Evolutionary conservation across 2,329 filamentous ascomycete genomes (phyloP), one percentile per base, ranked within the genome.

Genomic region (Talaromyces sp.): DNA sequence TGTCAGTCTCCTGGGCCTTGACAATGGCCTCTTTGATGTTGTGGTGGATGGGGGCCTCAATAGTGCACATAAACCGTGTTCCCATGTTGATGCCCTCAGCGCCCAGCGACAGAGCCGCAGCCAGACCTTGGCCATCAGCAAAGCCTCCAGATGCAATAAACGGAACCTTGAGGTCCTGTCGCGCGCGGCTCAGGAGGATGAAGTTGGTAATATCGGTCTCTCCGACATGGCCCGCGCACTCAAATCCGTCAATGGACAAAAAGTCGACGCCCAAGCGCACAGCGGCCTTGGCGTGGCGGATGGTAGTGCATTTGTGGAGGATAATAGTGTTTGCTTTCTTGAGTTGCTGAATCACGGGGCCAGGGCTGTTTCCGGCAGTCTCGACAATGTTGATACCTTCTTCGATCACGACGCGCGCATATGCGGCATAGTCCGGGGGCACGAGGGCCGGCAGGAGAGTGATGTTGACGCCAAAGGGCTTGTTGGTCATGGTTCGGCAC

Each of bases 51-150:
- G 95, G 95, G 16, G 93, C 88, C 78, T 98, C 95, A 52, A 94
- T 83, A 0, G 95, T 98, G 80, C 90, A 94, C 91, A 99, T 96
- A 81, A 98, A 99, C 50, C 95, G 84, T 9, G 95, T 99, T 62
- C 95, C 95, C 95, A 99, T 99, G 79, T 99, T 99, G 79, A 98
- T 88, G 65, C 95, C 95, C 75, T 91, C 91, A 0, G 95, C 95
- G 40, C 95, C 95, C 12, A 99, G 84, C 47, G 89, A 89, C 68
- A 99, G 81, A 7, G 95, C 95, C 2, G 94, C 95, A 0, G 95
- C 95, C 23, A 99, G 84, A 4, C 95, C 95, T 70, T 96, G 87
- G 0, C 95, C 95, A 74, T 99, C 95, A 12, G 92, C 94, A 73
- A 99, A 98, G 1, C 95, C 95, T 61, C 95, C 95, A 1, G 90